These are phyloP conservation scores for Fremontodendron californicum DNA, from an alignment of 345 rosid genomes.

Conservation along the genomic window DNA sequence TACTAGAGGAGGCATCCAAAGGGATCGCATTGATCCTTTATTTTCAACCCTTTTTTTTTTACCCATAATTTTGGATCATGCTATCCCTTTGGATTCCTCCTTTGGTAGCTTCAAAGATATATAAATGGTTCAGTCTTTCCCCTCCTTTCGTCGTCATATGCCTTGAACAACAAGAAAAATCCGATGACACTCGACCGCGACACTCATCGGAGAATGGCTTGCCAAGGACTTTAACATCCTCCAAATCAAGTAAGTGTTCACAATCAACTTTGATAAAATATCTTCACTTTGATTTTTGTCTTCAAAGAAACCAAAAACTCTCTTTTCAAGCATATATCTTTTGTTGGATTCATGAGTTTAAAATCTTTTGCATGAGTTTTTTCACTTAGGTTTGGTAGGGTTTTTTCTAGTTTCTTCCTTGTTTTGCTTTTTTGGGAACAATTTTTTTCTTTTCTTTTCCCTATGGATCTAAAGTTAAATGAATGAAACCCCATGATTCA, in stretches of 20 bases:
- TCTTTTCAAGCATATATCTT: not conserved
- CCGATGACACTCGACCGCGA: not conserved
- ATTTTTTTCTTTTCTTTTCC: not conserved
- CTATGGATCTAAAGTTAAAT: not conserved
- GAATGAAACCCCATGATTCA: slow-evolving; percentile 1
- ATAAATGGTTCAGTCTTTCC: not conserved
- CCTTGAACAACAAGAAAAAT: not conserved
- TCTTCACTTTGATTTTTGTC: no score
- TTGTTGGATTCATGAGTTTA: not conserved
- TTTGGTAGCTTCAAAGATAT: slow-evolving; percentile 49
- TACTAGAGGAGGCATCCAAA: slow-evolving; percentile 86
- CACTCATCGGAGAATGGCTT: not conserved
- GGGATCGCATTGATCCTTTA: slow-evolving; percentile 99
- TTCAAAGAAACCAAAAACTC: not conserved
- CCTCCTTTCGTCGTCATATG: not conserved
- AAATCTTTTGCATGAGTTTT: not conserved
- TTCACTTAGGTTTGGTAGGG: not conserved
- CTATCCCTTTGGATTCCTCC: slow-evolving; percentile 90
- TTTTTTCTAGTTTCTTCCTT: not conserved
- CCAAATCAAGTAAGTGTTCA: slow-evolving; percentile 2
- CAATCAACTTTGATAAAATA: not conserved
- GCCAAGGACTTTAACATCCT: not conserved
- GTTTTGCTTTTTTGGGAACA: not conserved
- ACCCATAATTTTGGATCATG: slow-evolving; percentile 55
- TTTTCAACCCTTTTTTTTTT: not conserved